A percentile compares a stretch with the other conserved stretches of the same genome.
These are phyloP conservation scores for Apophysomyces trapeziformis DNA, from an alignment of 371 early-diverging fungal species.

Conservation along the genomic window DNA sequence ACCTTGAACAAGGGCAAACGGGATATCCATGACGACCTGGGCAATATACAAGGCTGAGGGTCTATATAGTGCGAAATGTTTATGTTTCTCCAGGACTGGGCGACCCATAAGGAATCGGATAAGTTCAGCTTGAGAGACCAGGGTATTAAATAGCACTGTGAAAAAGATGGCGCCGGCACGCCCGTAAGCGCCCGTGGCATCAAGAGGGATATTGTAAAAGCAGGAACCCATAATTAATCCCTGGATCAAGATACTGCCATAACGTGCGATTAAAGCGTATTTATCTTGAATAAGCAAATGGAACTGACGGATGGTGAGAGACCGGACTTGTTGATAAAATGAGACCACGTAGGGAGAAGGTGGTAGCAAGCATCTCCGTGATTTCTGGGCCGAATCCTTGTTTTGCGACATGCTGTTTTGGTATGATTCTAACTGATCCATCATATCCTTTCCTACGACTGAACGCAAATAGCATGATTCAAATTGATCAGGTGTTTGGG, in stretches of 20 bases:
- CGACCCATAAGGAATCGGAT: conserved; percentile 59
- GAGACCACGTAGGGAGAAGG: conserved; percentile 54
- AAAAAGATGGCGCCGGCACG: conserved; percentile 71
- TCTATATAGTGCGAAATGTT: conserved; percentile 66
- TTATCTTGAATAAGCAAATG: conserved; percentile 51
- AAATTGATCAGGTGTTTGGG: conserved; percentile 52
- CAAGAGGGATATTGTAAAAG: conserved; percentile 59
- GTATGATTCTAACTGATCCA: conserved; percentile 33
- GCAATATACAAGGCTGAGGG: conserved; percentile 67
- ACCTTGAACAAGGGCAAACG: conserved; percentile 45
- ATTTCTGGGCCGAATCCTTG: conserved; percentile 41
- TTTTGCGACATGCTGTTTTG: conserved; percentile 20
- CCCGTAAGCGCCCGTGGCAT: conserved; percentile 64
- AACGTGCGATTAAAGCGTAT: conserved; percentile 53
- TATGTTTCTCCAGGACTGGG: conserved; percentile 69
- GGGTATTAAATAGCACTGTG: conserved; percentile 57
- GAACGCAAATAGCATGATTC: conserved; percentile 43
- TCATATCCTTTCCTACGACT: conserved; percentile 22
- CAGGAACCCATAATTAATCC: conserved; percentile 71
- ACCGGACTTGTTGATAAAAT: conserved; percentile 53
- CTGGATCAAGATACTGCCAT: conserved; percentile 59
- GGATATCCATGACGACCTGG: conserved; percentile 54
- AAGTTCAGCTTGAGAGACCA: conserved; percentile 56
- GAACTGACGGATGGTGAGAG: conserved; percentile 54
- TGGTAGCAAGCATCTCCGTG: conserved; percentile 25